Percentiles rank a stretch among this genome's conserved stretches.
Evolutionary conservation across 2,329 filamentous ascomycete species (phyloP).

Genomic region (Myriosclerotinia curreyana): DNA sequence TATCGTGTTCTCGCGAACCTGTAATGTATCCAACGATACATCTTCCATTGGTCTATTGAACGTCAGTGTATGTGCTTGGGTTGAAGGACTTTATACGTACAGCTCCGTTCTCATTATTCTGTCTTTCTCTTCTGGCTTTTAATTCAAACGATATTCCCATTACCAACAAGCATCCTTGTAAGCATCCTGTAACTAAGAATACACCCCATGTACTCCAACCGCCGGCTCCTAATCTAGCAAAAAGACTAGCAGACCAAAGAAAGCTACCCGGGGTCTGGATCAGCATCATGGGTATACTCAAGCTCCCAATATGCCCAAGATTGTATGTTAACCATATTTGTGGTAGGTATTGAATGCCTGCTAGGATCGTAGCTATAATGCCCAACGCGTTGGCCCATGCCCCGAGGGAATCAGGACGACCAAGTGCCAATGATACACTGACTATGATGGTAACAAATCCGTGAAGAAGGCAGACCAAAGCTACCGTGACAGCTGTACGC

Average conservation of each 20-base stretch:
- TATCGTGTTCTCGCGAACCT: slow-evolving; percentile 21
- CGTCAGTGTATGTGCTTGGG: slow-evolving; percentile 14
- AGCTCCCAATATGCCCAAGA: slow-evolving; percentile 80
- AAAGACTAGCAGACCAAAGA: slow-evolving; percentile 82
- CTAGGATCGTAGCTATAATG: slow-evolving; percentile 71
- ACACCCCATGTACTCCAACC: slow-evolving; percentile 98
- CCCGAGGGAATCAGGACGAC: slow-evolving; percentile 61
- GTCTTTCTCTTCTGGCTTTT: slow-evolving; percentile 28
- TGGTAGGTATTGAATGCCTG: slow-evolving; percentile 87
- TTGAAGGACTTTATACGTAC: slow-evolving; percentile 21
- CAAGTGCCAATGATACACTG: slow-evolving; percentile 63
- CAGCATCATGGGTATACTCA: slow-evolving; percentile 97
- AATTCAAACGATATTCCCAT: slow-evolving; percentile 80
- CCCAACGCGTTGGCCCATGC: slow-evolving; percentile 85
- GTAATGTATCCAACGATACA: slow-evolving; percentile 26
- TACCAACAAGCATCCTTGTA: slow-evolving; percentile 76
- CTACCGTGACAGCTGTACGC: slow-evolving; percentile 75
- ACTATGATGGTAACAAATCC: slow-evolving; percentile 68
- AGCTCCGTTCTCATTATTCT: slow-evolving; percentile 21
- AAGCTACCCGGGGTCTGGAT: slow-evolving; percentile 94
- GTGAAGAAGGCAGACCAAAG: slow-evolving; percentile 69
- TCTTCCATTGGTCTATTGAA: slow-evolving; percentile 21
- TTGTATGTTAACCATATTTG: slow-evolving; percentile 91
- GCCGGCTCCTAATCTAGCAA: slow-evolving; percentile 69
- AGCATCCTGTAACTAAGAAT: slow-evolving; percentile 76